Percentiles rank a stretch among this genome's conserved stretches.
Conservation (phyloP, 257 asterid species). For the Marsdenia floribunda region DNA sequence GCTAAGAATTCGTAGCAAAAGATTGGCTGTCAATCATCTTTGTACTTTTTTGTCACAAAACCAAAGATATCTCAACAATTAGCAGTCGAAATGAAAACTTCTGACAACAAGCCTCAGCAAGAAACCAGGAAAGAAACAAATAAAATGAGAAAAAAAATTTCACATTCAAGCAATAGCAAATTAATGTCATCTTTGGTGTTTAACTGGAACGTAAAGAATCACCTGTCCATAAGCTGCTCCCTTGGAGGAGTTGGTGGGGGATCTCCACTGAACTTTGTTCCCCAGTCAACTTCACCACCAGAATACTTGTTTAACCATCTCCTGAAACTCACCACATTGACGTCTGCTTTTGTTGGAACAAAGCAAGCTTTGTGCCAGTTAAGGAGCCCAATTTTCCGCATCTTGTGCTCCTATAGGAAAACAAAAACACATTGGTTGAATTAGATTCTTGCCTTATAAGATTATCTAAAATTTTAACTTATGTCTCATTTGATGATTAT, state of each 20-base stretch:
- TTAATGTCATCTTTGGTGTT: neutral
- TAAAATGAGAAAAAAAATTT: neutral
- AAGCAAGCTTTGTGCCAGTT: constrained; percentile 72
- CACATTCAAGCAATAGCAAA: neutral
- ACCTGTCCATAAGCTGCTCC: constrained; percentile 76
- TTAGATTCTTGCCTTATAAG: neutral
- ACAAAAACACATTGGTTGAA: neutral
- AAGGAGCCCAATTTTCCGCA: constrained; percentile 43
- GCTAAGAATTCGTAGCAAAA: neutral
- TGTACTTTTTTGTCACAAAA: neutral
- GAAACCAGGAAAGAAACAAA: neutral
- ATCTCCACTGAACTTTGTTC: constrained; percentile 39
- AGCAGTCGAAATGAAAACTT: neutral
- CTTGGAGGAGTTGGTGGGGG: constrained; percentile 73
- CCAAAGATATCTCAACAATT: neutral
- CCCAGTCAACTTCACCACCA: constrained; percentile 63
- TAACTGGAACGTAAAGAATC: neutral
- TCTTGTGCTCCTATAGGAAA: constrained; percentile 51
- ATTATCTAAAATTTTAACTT: neutral
- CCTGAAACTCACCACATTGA: constrained; percentile 50
- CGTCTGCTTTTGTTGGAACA: constrained; percentile 76
- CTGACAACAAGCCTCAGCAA: neutral
- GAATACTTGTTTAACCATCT: constrained; percentile 73
- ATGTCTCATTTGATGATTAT: neutral
- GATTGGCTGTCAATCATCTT: neutral